phyloP scores from a whole-genome alignment of 2,329 filamentous ascomycete genomes.

The Daldinia eschscholtzii region DNA sequence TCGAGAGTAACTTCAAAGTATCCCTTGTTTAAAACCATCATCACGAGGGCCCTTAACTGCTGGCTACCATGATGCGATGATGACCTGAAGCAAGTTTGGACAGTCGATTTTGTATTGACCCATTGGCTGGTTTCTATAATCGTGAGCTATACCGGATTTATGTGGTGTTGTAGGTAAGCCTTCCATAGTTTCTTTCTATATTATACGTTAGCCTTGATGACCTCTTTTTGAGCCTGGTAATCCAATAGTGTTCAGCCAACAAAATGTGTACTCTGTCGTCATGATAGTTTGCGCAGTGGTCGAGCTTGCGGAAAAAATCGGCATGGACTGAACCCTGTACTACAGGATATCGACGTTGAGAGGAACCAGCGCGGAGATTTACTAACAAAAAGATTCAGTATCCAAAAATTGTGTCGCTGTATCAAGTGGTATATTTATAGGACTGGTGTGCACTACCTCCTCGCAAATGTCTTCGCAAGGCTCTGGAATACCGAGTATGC shows the following conservation, averaged over 20 bases:
- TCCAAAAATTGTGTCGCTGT: not conserved
- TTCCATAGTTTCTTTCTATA: slow-evolving; percentile 12
- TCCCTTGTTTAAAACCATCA: slow-evolving; percentile 76
- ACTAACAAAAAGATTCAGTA: slow-evolving; percentile 27
- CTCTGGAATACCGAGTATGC: not conserved
- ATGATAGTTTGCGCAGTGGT: slow-evolving; percentile 42
- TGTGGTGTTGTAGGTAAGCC: slow-evolving; percentile 31
- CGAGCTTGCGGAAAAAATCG: slow-evolving; percentile 50
- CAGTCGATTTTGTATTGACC: slow-evolving; percentile 53
- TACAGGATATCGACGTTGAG: not conserved
- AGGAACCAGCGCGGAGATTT: slow-evolving; percentile 4
- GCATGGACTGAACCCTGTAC: slow-evolving; percentile 44
- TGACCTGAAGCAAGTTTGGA: slow-evolving; percentile 74
- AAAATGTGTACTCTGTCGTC: slow-evolving; percentile 25
- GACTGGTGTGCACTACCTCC: not conserved
- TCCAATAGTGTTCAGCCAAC: slow-evolving; percentile 50
- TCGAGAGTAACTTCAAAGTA: slow-evolving; percentile 66
- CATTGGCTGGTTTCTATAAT: not conserved
- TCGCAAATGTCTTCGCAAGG: not conserved
- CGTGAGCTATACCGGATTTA: not conserved
- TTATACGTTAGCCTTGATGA: slow-evolving; percentile 48
- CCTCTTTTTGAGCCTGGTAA: slow-evolving; percentile 50
- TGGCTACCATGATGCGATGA: slow-evolving; percentile 75
- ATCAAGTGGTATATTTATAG: not conserved
- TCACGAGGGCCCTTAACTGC: slow-evolving; percentile 73